Base-by-base conservation (phyloP, 345 rosid species). In the Gossypium herbaceum region DNA sequence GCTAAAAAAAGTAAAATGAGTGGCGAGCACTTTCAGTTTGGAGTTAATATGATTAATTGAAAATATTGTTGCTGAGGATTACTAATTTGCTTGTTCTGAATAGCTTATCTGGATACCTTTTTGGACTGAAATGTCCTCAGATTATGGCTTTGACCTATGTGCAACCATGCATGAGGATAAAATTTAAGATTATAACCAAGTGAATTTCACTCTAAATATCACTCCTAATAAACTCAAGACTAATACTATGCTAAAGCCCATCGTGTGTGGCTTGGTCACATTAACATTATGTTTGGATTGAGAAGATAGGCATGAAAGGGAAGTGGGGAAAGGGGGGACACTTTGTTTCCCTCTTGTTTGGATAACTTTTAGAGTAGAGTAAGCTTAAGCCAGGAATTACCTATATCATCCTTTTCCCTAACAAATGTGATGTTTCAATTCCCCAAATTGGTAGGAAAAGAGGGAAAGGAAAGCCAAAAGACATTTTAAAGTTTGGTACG, bases 21-120 rank as follows among this genome's bases (percentile, higher is more conserved):
- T 51, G 19, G 55, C 55, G 7, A 52, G 34, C 39, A 22, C 71
- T 20, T 45, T 67, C 55, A 48, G 10, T 68, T 68, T 24, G 56
- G 13, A 68, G 27, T 50, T 19, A 16, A 50, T 45, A 45, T 45
- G 29, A 12, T 45, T 67, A 22, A 27, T 45, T 45, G 55, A 67
- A 45, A 20, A 20, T 20, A 65, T 65, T 65, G 13, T 65, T 65
- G 39, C 72, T 47, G 39, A 67, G 11, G 71, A 20, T 65, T 65
- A 11, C 51, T 45, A 45, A 20, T 45, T 45, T 67, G 4, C 71
- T 45, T 22, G 12, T 44, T 12, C 3, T 1, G 17, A 44, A 44
- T 12, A 67, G 55, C 22, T 67, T 45, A 47, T 39, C 41, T 1
- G 10, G 34, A 66, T 22, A 12, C n/a, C 25, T 41, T 48, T 1